These are phyloP conservation scores for Crucihimalaya himalaica DNA, from an alignment of 345 rosid genomes.

Conservation along the genomic window DNA sequence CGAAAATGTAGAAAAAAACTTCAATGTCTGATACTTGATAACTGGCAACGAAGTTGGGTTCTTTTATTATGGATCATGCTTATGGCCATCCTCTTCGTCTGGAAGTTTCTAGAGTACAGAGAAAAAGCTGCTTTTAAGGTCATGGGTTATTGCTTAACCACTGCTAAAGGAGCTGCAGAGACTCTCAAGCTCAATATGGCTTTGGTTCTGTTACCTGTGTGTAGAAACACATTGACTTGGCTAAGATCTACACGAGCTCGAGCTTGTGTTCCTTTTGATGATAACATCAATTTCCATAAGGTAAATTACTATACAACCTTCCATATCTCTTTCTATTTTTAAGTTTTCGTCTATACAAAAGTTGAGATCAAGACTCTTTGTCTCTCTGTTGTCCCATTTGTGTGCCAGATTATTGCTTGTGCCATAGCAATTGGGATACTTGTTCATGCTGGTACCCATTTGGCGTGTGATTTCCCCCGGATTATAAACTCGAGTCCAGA, in stretches of 20 bases:
- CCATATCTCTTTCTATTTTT: not conserved
- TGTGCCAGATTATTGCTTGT: slow-evolving; percentile 66
- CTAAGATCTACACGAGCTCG: slow-evolving; percentile 80
- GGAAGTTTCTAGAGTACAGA: slow-evolving; percentile 85
- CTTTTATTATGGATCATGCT: slow-evolving; percentile 61
- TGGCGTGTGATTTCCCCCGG: slow-evolving; percentile 85
- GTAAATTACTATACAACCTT: slow-evolving; percentile 39
- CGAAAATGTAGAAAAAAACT: slow-evolving; percentile 43
- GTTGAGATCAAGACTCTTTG: not conserved
- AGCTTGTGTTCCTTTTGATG: slow-evolving; percentile 71
- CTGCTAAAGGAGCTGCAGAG: slow-evolving; percentile 98
- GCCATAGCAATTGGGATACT: slow-evolving; percentile 69
- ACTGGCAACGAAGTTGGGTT: slow-evolving; percentile 86
- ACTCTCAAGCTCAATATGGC: slow-evolving; percentile 99
- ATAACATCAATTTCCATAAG: slow-evolving; percentile 93
- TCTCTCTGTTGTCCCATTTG: slow-evolving; percentile 13
- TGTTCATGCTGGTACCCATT: slow-evolving; percentile 74
- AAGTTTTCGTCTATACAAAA: not conserved
- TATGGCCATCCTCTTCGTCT: slow-evolving; percentile 70
- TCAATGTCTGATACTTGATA: slow-evolving; percentile 62
- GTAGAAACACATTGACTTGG: slow-evolving; percentile 94
- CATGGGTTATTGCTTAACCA: slow-evolving; percentile 81
- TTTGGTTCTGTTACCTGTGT: slow-evolving; percentile 84
- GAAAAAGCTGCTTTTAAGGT: slow-evolving; percentile 73
- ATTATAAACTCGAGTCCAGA: slow-evolving; percentile 57